These are phyloP conservation scores for Penicillium nucicola DNA, from an alignment of 495 filamentous ascomycete species.

Conservation along the genomic window DNA sequence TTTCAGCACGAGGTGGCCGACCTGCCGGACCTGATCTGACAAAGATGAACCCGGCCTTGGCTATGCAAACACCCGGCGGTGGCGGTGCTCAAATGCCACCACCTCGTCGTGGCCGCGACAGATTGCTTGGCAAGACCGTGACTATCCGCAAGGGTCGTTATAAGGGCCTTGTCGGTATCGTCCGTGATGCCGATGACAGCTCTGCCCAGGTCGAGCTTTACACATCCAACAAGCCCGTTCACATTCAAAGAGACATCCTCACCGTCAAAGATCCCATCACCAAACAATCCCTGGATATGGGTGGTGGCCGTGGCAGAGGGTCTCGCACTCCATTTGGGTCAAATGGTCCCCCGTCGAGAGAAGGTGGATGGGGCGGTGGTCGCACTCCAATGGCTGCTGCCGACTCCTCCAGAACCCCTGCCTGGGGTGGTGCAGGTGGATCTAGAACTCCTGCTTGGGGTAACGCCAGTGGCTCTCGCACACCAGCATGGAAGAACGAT, in stretches of 20 bases:
- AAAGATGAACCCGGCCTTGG: conserved; percentile 88
- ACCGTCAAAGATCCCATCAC: conserved; percentile 77
- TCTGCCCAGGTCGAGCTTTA: conserved; percentile 89
- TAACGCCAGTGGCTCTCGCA: conserved; percentile 57
- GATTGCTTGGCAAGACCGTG: conserved; percentile 87
- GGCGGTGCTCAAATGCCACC: conserved; percentile 61
- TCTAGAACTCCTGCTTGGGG: conserved; percentile 57
- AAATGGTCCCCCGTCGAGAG: conserved; percentile 31
- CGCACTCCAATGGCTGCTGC: conserved; percentile 63
- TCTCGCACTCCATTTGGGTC: conserved; percentile 50
- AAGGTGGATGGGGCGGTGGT: conserved; percentile 51
- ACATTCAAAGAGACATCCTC: conserved; percentile 72
- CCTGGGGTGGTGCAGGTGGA: conserved; percentile 53
- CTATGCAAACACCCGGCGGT: conserved; percentile 48
- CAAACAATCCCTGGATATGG: conserved; percentile 69
- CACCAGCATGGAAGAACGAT: conserved; percentile 73
- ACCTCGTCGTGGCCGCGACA: conserved; percentile 76
- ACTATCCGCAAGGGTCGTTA: conserved; percentile 76
- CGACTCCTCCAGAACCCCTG: conserved; percentile 64
- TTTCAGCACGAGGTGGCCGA: conserved; percentile 87
- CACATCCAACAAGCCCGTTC: conserved; percentile 83
- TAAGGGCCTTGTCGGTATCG: conserved; percentile 91
- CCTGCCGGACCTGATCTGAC: conserved; percentile 70
- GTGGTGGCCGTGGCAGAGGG: conserved; percentile 51
- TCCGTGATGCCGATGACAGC: conserved; percentile 85